Conservation (phyloP, 208 protist species). For the Jaenimonas drosophilae region DNA sequence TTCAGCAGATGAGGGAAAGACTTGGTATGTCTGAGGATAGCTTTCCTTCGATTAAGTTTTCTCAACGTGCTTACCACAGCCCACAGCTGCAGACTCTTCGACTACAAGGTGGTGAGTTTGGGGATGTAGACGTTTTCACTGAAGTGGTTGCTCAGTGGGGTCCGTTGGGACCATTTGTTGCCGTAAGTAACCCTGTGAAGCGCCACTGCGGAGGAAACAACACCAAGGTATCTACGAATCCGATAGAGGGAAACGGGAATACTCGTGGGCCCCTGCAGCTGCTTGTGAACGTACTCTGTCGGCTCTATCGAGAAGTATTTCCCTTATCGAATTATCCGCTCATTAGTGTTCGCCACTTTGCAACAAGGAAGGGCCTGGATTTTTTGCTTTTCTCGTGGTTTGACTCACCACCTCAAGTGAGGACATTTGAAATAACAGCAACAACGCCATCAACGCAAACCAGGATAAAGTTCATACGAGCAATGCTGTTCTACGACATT, state of each 20-base stretch:
- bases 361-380: slow-evolving; percentile 19
- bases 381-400: slow-evolving; percentile 68
- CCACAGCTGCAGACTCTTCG: not conserved
- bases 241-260: not conserved
- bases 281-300: slow-evolving; percentile 15
- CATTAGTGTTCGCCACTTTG: slow-evolving; percentile 12
- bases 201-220: not conserved
- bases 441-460: slow-evolving; percentile 2
- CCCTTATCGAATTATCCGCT: slow-evolving; percentile 7
- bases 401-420: slow-evolving; percentile 34
- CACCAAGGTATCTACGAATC: slow-evolving; percentile 2
- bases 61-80: too few species aligned
- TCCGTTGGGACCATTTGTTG: slow-evolving; percentile 12
- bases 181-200: slow-evolving; percentile 16
- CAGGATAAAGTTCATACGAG: slow-evolving; percentile 14
- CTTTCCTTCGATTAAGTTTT: slow-evolving; percentile 38
- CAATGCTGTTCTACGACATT: slow-evolving; percentile 71
- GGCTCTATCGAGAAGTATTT: slow-evolving; percentile 21
- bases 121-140: slow-evolving; percentile 15
- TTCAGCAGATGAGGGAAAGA: slow-evolving; percentile 22
- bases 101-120: not conserved
- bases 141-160: slow-evolving; percentile 28
- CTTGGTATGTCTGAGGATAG: slow-evolving; percentile 19
- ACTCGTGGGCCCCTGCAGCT: slow-evolving; percentile 18
- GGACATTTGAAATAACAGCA: slow-evolving; percentile 36